These are phyloP conservation scores for Auriscalpium vulgare DNA, from an alignment of 768 basidiomycete genomes.

Conservation along the genomic window DNA sequence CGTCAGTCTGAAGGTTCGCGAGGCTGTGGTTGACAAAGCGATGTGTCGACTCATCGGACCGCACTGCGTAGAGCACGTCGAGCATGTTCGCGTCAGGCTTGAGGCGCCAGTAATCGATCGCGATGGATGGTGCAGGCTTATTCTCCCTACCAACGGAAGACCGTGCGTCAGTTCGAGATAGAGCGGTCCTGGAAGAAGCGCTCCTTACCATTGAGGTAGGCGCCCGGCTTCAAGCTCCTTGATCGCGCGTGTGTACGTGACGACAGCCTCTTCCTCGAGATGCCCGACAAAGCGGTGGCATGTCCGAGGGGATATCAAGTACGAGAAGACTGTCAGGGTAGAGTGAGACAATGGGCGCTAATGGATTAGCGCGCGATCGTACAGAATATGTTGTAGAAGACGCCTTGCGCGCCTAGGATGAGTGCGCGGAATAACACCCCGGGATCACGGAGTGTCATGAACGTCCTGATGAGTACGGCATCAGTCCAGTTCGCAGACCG, in stretches of 20 bases:
- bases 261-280: constrained; percentile 91
- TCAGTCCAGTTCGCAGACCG: neutral
- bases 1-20: constrained; percentile 72
- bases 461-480: constrained; percentile 54
- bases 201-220: constrained; percentile 67
- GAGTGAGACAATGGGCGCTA: neutral
- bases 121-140: constrained; percentile 75
- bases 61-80: constrained; percentile 86
- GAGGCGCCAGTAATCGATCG: constrained; percentile 94
- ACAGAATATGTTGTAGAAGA: constrained; percentile 88
- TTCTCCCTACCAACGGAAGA: constrained; percentile 39
- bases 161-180: neutral
- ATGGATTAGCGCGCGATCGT: constrained; percentile 19
- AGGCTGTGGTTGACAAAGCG: constrained; percentile 95
- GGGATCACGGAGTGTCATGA: constrained; percentile 86
- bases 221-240: constrained; percentile 74
- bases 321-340: constrained; percentile 51
- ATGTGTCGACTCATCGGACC: constrained; percentile 90
- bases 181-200: neutral
- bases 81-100: constrained; percentile 63
- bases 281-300: constrained; percentile 91
- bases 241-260: constrained; percentile 85
- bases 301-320: constrained; percentile 63
- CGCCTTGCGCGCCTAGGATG: constrained; percentile 87
- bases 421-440: constrained; percentile 73